A percentile compares a stretch with the other conserved stretches of the same genome.
Evolutionary conservation across 2,329 filamentous ascomycete genomes (phyloP).

Genomic region (Microdochium paspali): DNA sequence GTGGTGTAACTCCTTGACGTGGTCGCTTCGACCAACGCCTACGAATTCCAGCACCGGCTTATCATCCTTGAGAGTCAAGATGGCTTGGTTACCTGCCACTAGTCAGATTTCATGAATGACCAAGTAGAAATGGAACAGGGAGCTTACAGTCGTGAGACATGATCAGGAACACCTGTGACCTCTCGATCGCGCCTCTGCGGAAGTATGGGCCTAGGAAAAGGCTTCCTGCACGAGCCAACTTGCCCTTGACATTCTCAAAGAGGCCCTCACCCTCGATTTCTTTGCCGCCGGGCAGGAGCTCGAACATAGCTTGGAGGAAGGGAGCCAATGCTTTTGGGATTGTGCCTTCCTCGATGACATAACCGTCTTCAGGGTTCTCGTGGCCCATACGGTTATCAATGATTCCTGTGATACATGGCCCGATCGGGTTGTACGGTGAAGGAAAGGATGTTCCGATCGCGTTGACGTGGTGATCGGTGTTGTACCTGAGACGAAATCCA

Average conservation of each 20-base stretch:
- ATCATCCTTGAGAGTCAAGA: slow-evolving; percentile 48
- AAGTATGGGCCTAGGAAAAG: slow-evolving; percentile 50
- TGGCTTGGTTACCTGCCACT: slow-evolving; percentile 43
- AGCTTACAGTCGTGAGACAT: slow-evolving; percentile 54
- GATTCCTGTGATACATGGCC: slow-evolving; percentile 53
- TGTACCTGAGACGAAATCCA: slow-evolving; percentile 35
- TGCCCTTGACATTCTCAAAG: slow-evolving; percentile 31
- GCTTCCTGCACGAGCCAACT: slow-evolving; percentile 39
- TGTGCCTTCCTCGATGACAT: slow-evolving; percentile 54
- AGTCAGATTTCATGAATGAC: no score
- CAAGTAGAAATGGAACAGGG: no score
- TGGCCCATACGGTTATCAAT: slow-evolving; percentile 48
- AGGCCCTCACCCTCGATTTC: slow-evolving; percentile 26
- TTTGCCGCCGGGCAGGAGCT: slow-evolving; percentile 38
- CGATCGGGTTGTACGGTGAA: slow-evolving; percentile 40
- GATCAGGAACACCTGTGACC: slow-evolving; percentile 54
- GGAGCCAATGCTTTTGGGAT: slow-evolving; percentile 47
- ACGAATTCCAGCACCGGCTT: slow-evolving; percentile 50
- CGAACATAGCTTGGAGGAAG: slow-evolving; percentile 47
- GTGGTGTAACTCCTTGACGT: slow-evolving; percentile 41
- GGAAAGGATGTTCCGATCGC: slow-evolving; percentile 42
- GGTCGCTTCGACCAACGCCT: slow-evolving; percentile 45
- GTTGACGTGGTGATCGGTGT: slow-evolving; percentile 47
- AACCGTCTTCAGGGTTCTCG: slow-evolving; percentile 48
- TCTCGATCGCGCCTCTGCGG: slow-evolving; percentile 43